Conservation (phyloP, 768 basidiomycete genomes). For the Inosperma sp. region DNA sequence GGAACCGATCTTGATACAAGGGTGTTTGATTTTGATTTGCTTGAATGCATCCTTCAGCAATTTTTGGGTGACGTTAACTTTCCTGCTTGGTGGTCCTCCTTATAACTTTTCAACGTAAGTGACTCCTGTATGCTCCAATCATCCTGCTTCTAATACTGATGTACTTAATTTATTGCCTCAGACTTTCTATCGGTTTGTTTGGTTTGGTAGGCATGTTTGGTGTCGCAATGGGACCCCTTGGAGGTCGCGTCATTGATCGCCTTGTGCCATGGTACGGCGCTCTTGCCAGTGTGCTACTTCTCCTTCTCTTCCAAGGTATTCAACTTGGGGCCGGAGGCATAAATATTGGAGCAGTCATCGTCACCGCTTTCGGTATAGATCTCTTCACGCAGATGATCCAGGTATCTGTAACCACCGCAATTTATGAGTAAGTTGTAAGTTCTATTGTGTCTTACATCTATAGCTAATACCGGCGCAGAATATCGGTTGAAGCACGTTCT, state of each 20-base stretch:
- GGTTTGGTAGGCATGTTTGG: conserved; percentile 71
- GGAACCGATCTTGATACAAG: conserved; percentile 75
- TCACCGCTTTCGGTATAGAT: conserved; percentile 69
- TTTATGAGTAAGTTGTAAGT: conserved; percentile 50
- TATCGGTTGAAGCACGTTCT: conserved; percentile 49
- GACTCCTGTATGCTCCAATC: neutral
- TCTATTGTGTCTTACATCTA: conserved; percentile 1
- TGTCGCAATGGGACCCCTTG: conserved; percentile 62
- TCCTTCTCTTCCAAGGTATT: conserved; percentile 53
- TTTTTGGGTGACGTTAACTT: conserved; percentile 76
- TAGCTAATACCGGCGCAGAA: conserved; percentile 25
- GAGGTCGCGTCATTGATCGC: conserved; percentile 63
- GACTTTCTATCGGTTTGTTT: conserved; percentile 63
- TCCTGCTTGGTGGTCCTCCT: conserved; percentile 70
- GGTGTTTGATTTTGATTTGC: conserved; percentile 54
- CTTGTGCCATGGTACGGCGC: conserved; percentile 78
- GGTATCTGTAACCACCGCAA: conserved; percentile 56
- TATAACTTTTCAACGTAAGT: conserved; percentile 72
- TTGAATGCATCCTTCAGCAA: conserved; percentile 55
- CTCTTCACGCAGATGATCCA: conserved; percentile 70
- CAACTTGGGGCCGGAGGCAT: conserved; percentile 69
- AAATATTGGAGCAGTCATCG: conserved; percentile 63
- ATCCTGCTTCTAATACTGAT: neutral
- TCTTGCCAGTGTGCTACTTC: conserved; percentile 45
- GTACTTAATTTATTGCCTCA: no score